Evolutionary conservation across 345 rosid genomes (phyloP).

Genomic region (Microcos paniculata): DNA sequence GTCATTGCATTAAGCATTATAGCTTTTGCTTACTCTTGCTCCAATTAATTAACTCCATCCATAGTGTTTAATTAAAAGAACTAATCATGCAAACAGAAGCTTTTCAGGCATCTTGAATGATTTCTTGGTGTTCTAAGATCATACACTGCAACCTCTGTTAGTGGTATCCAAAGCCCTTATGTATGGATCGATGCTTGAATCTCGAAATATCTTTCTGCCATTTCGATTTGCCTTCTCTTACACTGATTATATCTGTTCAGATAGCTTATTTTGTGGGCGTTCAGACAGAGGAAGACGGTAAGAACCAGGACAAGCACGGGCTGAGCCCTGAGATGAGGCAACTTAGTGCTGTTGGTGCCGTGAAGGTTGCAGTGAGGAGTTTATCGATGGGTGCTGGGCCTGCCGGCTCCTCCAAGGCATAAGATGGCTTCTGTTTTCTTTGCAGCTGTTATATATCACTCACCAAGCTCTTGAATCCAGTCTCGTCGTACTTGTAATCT

Average conservation of each 20-base stretch:
- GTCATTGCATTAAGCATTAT: background rate
- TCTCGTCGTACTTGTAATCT: background rate
- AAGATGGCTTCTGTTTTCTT: constrained; percentile 22
- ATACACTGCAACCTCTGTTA: too few species aligned
- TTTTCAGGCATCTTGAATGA: too few species aligned
- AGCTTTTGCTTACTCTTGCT: too few species aligned
- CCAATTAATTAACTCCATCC: too few species aligned
- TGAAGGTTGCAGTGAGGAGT: constrained; percentile 84
- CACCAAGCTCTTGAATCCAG: background rate
- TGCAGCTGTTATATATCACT: background rate
- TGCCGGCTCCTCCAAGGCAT: constrained; percentile 34
- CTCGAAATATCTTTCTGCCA: too few species aligned
- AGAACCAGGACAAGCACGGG: constrained; percentile 36
- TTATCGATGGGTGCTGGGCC: constrained; percentile 46
- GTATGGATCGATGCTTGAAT: too few species aligned
- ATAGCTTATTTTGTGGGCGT: constrained; percentile 79
- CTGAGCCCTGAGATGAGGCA: constrained; percentile 77
- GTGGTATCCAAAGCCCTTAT: too few species aligned
- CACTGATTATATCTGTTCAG: constrained; percentile 36
- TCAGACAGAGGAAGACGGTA: constrained; percentile 60
- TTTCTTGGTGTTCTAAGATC: too few species aligned
- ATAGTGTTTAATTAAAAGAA: too few species aligned
- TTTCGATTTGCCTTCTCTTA: background rate
- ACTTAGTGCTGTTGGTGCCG: constrained; percentile 75
- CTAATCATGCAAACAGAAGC: too few species aligned